phyloP scores from a whole-genome alignment of 768 basidiomycete genomes.

The Dendrothele bispora region DNA sequence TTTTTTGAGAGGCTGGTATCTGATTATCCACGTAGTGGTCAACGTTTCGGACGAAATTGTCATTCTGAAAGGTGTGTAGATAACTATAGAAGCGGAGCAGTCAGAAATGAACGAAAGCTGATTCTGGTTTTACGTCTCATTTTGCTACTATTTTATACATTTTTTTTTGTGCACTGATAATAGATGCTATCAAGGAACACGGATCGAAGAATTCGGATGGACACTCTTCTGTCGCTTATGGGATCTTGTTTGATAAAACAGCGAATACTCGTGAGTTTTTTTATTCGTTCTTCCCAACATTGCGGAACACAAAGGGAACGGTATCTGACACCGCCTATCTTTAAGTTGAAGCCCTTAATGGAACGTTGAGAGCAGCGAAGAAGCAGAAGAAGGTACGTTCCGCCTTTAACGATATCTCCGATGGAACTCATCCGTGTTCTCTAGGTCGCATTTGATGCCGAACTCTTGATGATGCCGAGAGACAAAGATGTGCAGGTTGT shows the following conservation, averaged over 20 bases:
- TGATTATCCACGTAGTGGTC: too few species aligned
- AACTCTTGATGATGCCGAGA: slow-evolving; percentile 50
- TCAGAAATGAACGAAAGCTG: too few species aligned
- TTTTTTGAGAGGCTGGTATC: too few species aligned
- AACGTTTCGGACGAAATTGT: too few species aligned
- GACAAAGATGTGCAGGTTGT: slow-evolving; percentile 48
- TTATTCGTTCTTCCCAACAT: not conserved
- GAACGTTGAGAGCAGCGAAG: slow-evolving; percentile 46
- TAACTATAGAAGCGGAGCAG: too few species aligned
- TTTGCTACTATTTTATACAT: not conserved
- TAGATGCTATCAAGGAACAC: slow-evolving; percentile 44
- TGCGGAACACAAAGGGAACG: too few species aligned
- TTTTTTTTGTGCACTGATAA: not conserved
- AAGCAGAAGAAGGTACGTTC: slow-evolving; percentile 43
- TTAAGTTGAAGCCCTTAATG: slow-evolving; percentile 50
- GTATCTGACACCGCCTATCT: too few species aligned
- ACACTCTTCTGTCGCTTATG: slow-evolving; percentile 36
- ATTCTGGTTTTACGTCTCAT: not conserved
- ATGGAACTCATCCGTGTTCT: not conserved
- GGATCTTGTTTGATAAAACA: slow-evolving; percentile 47
- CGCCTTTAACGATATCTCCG: too few species aligned
- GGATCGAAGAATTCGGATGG: slow-evolving; percentile 40
- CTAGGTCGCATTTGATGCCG: slow-evolving; percentile 44
- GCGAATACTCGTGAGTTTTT: slow-evolving; percentile 39
- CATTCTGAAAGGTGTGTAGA: too few species aligned